Percentiles rank a stretch among this genome's conserved stretches.
phyloP scores from a whole-genome alignment of 495 filamentous ascomycete species.

The Neurospora sp. region DNA sequence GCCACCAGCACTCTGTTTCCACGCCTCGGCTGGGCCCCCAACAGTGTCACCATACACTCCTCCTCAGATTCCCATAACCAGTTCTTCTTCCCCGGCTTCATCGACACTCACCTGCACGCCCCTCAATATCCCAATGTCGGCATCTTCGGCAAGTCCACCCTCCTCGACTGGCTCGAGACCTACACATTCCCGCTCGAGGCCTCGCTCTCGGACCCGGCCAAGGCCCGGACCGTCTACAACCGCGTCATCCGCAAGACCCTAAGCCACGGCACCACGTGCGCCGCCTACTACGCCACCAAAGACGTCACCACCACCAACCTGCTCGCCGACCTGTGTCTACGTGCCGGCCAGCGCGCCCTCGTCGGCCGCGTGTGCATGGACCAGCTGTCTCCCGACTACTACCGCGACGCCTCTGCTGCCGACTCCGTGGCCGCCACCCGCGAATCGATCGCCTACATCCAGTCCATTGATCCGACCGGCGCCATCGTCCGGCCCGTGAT shows the following conservation, averaged over 20 bases:
- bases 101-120: conserved; percentile 93
- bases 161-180: conserved; percentile 81
- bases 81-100: conserved; percentile 93
- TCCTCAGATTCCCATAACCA: conserved; percentile 30
- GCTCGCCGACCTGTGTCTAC: conserved; percentile 68
- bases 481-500: conserved; percentile 64
- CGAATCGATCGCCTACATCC: conserved; percentile 57
- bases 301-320: conserved; percentile 76
- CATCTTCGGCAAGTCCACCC: conserved; percentile 80
- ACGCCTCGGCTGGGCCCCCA: conserved; percentile 26
- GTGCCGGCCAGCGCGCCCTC: conserved; percentile 75
- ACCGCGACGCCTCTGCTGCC: conserved; percentile 56
- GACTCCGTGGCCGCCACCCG: conserved; percentile 46
- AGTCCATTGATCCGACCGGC: conserved; percentile 49
- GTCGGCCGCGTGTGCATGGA: conserved; percentile 93
- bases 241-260: conserved; percentile 70
- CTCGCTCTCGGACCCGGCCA: conserved; percentile 45
- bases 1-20: conserved; percentile 15
- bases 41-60: conserved; percentile 28
- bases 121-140: conserved; percentile 88
- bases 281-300: conserved; percentile 85
- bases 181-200: conserved; percentile 95
- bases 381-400: conserved; percentile 57
- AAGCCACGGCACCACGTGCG: conserved; percentile 80
- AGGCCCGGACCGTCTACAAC: conserved; percentile 54